Percentiles rank a stretch among this genome's conserved stretches.
Conservation (phyloP, 2,329 filamentous ascomycete species). For the Fusarium napiforme region DNA sequence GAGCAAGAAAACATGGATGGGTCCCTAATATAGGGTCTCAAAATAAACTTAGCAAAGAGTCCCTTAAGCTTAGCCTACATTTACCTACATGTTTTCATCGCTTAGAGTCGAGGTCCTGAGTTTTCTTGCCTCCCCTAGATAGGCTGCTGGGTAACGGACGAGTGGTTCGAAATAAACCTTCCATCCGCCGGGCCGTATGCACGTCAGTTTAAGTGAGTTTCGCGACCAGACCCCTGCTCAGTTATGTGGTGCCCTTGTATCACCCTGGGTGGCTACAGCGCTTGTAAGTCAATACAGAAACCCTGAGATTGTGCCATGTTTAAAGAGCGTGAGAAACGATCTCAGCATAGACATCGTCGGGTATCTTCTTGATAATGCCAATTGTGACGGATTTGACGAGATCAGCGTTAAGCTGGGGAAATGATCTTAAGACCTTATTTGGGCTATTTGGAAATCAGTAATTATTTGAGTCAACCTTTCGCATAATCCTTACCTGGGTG, state of each 20-base stretch:
- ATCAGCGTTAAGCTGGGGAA: conserved; percentile 84
- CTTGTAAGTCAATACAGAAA: not conserved
- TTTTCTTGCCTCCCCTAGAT: not conserved
- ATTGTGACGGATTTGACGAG: conserved; percentile 87
- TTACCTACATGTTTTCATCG: not conserved
- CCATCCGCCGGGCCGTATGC: conserved; percentile 30
- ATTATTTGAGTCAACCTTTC: not conserved
- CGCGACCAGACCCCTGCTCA: conserved; percentile 22
- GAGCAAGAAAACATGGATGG: not conserved
- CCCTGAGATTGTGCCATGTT: not conserved
- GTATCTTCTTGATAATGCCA: conserved; percentile 88
- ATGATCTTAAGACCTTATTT: conserved; percentile 89
- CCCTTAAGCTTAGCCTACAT: not conserved
- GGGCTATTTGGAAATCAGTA: conserved; percentile 69
- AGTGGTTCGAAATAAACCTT: conserved; percentile 21
- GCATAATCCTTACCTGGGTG: conserved; percentile 72
- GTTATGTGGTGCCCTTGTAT: conserved; percentile 6
- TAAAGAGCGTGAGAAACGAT: conserved; percentile 87
- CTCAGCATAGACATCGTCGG: conserved; percentile 88
- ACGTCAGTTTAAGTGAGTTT: conserved; percentile 14
- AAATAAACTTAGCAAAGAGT: not conserved
- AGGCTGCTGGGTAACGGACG: conserved; percentile 2
- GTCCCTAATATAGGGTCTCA: not conserved
- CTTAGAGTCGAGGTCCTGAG: not conserved
- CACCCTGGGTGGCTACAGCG: conserved; percentile 2